phyloP scores from a whole-genome alignment of 225 moss, liverwort and hornwort genomes.

The Straminergon stramineum region DNA sequence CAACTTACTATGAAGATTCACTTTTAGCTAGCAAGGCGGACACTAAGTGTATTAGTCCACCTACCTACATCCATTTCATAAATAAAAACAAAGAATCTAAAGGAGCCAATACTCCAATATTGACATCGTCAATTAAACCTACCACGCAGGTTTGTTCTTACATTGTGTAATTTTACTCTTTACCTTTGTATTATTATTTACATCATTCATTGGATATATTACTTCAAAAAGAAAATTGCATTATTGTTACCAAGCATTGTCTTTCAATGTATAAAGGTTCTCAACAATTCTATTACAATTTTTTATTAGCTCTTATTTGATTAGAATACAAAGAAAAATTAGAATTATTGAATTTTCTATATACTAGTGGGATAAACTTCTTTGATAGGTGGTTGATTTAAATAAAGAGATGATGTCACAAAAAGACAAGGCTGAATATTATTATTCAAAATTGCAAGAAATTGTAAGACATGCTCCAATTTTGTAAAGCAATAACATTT shows the following conservation, averaged over 20 bases:
- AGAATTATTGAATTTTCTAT: background rate
- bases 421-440: conserved; percentile 54
- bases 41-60: background rate
- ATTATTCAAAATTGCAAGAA: conserved; percentile 59
- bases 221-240: background rate
- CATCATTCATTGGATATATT: background rate
- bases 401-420: conserved; percentile 44
- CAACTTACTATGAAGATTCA: background rate
- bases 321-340: too few relatives aligned
- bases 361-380: background rate
- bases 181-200: background rate
- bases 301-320: background rate
- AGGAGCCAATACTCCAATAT: background rate
- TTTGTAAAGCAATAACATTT: background rate
- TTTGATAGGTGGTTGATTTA: conserved; percentile 18
- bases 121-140: background rate
- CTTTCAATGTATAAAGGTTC: too few relatives aligned
- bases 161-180: background rate
- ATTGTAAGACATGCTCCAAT: conserved; percentile 28
- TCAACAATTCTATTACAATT: background rate
- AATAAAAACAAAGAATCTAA: background rate
- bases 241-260: background rate
- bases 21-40: background rate
- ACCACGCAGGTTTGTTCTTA: background rate
- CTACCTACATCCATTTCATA: background rate